Evolutionary conservation across 805 yeast genomes (phyloP), one percentile per base, ranked within the genome.

Genomic region (Saturnispora besseyi): DNA sequence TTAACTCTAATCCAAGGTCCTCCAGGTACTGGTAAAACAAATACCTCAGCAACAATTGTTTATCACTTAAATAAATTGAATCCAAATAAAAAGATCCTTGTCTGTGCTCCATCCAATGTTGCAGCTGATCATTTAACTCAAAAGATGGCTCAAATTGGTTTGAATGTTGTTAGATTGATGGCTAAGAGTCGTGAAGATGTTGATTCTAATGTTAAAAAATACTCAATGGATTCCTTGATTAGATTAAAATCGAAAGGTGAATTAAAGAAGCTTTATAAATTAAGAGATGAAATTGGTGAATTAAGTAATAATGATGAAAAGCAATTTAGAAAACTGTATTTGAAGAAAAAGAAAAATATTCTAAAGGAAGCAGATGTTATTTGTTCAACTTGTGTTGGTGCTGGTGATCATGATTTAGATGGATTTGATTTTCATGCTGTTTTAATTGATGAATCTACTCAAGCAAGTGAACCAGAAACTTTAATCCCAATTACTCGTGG

Each of bases 21-120:
- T 9, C 97, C 97, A 3, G 96, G 96, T 55, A 90, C 97, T 0
- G 97, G 97, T 63, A 90, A 90, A 62, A 90, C 97, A 0, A 95
- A 87, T 13, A 89, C 96, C 0, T 87, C 96, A 0, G 91, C 96
- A 2, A 82, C 95, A 0, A 86, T 90, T 51, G 78, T 89, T 30
- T 83, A 86, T 57, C 96, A 87, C 59, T 68, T 88, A 48, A 73
- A 81, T 3, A 77, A 79, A 51, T 60, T 81, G 53, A 78, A 77
- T 57, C 46, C 48, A 38, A 77, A 77, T 49, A 81, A 78, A 44
- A 77, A 78, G 53, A 79, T 89, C 8, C 72, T 90, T 38, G 96
- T 89, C 3, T 87, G 96, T 72, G 96, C 97, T 3, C 96, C 97
- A 22, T 89, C 96, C 21, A 90, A 90, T 65, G 91, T 90, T 45